Base-by-base conservation (phyloP, 805 yeast genomes). In the Clavispora phyllophila region DNA sequence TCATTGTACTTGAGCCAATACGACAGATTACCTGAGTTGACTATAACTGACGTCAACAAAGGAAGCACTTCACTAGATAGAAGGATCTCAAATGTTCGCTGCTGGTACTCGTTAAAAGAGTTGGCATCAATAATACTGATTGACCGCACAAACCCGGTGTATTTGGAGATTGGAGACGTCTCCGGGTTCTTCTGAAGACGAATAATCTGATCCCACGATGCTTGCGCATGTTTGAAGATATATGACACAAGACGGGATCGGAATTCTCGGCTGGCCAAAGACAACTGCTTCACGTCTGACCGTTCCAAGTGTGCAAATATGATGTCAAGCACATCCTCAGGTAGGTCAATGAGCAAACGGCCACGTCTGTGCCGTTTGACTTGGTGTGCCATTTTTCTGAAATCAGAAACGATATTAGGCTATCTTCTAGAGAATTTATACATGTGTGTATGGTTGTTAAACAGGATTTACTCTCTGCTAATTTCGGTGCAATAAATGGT, bases 1-100 rank as follows among this genome's bases (percentile, higher is more conserved):
- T 40, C 24, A 29, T 72, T 48, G 46, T 70, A 69, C 43, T 67
- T 67, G 36, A 70, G 53, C 75, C 75, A 70, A 40, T 66, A 60
- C 3, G 73, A 66, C 42, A 70, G 65, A 42, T 60, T 65, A 26
- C 50, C 54, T 5, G 70, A 54, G 41, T 65, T 64, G n/a, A 70
- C 54, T 5, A 49, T 35, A 9, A 68, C 49, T 14, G 45, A 51
- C 9, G 41, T 39, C 17, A 68, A 54, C 4, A 48, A 23, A 0
- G 66, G 64, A 31, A 64, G 50, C 9, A 41, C 31, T 9, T 42
- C 45, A 4, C 59, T 50, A 9, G 61, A 36, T 5, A 47, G 46
- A n/a, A 54, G 46, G 43, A 47, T 55, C 19, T 45, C 44, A 31
- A 51, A 55, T 19, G 66, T 40, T 44, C 64, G 43, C 40, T 65